Base-by-base conservation (phyloP, 2,329 filamentous ascomycete genomes). In the Diaporthe sp. region DNA sequence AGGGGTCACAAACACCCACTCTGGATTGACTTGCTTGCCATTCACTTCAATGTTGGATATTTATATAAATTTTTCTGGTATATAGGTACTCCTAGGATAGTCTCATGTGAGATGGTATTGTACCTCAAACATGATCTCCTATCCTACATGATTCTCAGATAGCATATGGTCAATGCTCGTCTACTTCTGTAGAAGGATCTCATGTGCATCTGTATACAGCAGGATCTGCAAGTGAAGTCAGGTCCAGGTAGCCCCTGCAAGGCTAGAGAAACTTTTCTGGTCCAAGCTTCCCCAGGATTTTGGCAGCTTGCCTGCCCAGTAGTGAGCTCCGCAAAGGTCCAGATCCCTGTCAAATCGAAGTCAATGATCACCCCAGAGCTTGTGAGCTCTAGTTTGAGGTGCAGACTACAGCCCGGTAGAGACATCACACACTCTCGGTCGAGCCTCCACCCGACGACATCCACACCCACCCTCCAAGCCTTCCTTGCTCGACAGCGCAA, bases 261-360 rank as follows among this genome's bases (percentile, higher is more conserved):
- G 45, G n/a, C 5, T 10, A 9, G 67, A 40, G 50, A 55, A 74
- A 71, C 60, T 74, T 74, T 68, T 71, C 73, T 71, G 69, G 50
- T 74, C 67, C 55, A 58, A 55, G 61, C 74, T 52, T 57, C 72
- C 74, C 74, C 74, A 72, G 35, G 71, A 54, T 52, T 75, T 66
- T 66, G 40, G 55, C 47, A 33, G 38, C 33, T 35, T 74, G 55
- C 45, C 52, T 55, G 67, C 33, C 50, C 57, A 35, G 47, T 68
- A 15, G 10, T 22, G n/a, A 68, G 64, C 64, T 68, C 45, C 33
- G 33, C 64, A 28, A 52, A 52, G 30, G 47, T n/a, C 47, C 28
- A 58, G 73, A 74, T 74, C 73, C 73, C 73, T 74, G 73, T 40
- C 72, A n/a, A 3, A 15, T 25, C 28, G 25, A 40, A 71, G 38